These are phyloP conservation scores for Phialophora tarda DNA, from an alignment of 2,329 filamentous ascomycete species.

Conservation along the genomic window DNA sequence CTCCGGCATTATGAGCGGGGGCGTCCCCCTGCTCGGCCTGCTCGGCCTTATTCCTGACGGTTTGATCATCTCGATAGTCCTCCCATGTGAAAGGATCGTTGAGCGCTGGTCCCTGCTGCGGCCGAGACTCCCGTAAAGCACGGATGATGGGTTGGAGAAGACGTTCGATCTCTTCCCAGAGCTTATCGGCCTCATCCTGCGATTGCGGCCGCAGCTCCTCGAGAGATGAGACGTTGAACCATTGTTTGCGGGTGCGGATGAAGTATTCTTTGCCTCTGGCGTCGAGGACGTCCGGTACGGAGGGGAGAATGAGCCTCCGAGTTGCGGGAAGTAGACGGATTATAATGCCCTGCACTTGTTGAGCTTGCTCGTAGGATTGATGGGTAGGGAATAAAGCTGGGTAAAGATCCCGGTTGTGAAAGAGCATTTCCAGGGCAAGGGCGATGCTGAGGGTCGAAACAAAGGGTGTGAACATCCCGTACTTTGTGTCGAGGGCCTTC, in stretches of 20 bases:
- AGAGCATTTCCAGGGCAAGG: constrained; percentile 12
- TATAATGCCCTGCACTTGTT: constrained; percentile 10
- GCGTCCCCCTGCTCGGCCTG: not conserved
- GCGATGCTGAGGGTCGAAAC: constrained; percentile 15
- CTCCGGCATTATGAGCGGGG: not conserved
- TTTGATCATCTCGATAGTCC: not conserved
- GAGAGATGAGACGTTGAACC: constrained; percentile 18
- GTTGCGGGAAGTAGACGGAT: constrained; percentile 11
- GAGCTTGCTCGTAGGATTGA: constrained; percentile 2
- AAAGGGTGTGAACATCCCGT: not conserved
- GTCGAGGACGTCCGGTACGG: constrained; percentile 20
- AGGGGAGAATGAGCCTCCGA: constrained; percentile 19
- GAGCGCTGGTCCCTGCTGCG: not conserved
- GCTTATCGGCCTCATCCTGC: constrained; percentile 7
- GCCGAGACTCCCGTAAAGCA: not conserved
- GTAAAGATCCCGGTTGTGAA: not conserved
- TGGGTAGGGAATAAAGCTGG: constrained; percentile 9
- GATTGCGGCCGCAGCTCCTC: constrained; percentile 14
- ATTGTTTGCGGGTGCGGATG: constrained; percentile 14
- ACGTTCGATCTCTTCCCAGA: constrained; percentile 9
- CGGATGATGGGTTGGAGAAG: constrained; percentile 5
- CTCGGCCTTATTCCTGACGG: not conserved
- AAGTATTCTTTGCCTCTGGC: constrained; percentile 21
- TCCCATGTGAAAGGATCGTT: constrained; percentile 9
- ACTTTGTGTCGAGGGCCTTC: not conserved